Evolutionary conservation across 495 filamentous ascomycete genomes (phyloP).

Genomic region (Rhypophila decipiens): DNA sequence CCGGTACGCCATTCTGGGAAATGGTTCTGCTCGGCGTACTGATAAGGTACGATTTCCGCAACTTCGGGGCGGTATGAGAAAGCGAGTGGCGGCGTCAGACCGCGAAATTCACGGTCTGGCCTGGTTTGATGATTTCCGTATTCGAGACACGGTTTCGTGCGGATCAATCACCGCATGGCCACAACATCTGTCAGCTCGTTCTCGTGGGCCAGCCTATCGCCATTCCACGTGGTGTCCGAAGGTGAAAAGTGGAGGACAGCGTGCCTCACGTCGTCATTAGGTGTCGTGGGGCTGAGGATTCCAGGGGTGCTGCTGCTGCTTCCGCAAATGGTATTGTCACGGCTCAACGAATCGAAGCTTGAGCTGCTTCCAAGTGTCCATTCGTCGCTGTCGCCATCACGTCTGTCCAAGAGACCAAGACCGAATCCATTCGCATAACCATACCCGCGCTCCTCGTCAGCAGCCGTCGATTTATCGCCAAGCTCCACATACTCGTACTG

Average conservation of each 20-base stretch:
- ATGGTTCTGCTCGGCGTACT: too few relatives aligned
- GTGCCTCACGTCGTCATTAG: conserved; percentile 20
- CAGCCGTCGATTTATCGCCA: conserved; percentile 43
- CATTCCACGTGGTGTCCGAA: conserved; percentile 26
- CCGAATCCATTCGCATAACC: conserved; percentile 20
- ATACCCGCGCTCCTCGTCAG: conserved; percentile 35
- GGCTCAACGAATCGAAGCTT: conserved; percentile 29
- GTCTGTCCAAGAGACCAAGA: conserved; percentile 24
- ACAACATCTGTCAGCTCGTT: conserved; percentile 26
- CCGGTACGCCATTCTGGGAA: too few relatives aligned
- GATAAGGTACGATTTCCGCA: too few relatives aligned
- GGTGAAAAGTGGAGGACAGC: conserved; percentile 16
- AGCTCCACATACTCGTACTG: conserved; percentile 90
- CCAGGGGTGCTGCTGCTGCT: conserved; percentile 31
- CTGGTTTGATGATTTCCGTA: background rate
- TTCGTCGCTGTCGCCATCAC: conserved; percentile 30
- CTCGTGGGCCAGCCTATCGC: conserved; percentile 16
- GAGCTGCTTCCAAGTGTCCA: conserved; percentile 41
- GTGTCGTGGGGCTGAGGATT: conserved; percentile 34
- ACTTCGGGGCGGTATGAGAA: background rate
- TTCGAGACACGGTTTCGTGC: background rate
- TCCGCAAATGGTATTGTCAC: conserved; percentile 28
- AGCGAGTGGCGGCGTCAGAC: background rate
- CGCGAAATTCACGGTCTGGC: background rate
- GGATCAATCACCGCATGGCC: background rate